phyloP scores from a whole-genome alignment of 306 rosid genomes.

The Nissolia schottii region DNA sequence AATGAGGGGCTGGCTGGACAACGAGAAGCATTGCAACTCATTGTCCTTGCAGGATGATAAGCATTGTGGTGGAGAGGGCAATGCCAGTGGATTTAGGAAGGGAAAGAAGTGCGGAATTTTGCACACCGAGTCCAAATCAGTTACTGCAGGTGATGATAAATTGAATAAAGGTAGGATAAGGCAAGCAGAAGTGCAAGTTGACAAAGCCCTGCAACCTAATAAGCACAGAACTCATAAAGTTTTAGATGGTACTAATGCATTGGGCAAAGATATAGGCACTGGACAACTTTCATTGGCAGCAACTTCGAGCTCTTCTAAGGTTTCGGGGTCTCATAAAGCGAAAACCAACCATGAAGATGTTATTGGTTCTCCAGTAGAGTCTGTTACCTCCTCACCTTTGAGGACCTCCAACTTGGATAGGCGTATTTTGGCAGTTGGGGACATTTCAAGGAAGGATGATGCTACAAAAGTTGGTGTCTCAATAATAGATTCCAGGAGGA shows the following conservation, averaged over 20 bases:
- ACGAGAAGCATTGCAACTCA: constrained; percentile 30
- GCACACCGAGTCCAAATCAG: constrained; percentile 23
- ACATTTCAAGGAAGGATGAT: constrained; percentile 37
- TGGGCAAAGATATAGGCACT: constrained; percentile 40
- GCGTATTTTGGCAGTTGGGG: constrained; percentile 26
- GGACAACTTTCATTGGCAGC: constrained; percentile 45
- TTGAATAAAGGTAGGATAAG: constrained; percentile 36
- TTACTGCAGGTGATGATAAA: constrained; percentile 33
- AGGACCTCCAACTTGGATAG: constrained; percentile 43
- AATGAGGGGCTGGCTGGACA: constrained; percentile 42
- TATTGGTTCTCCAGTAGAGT: constrained; percentile 67
- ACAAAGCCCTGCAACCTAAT: constrained; percentile 28
- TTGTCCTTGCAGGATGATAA: constrained; percentile 32
- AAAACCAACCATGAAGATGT: constrained; percentile 49
- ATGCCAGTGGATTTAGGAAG: constrained; percentile 45
- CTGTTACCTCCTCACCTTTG: constrained; percentile 73
- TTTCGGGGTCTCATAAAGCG: constrained; percentile 49
- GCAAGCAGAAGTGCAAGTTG: constrained; percentile 30
- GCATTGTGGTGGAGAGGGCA: constrained; percentile 35
- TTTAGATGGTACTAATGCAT: constrained; percentile 32
- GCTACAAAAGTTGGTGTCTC: constrained; percentile 26
- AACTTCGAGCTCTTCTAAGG: constrained; percentile 77
- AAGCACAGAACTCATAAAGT: constrained; percentile 40
- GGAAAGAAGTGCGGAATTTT: constrained; percentile 39
- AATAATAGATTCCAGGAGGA: constrained; percentile 27